Percentiles rank a stretch among this genome's conserved stretches.
Conservation (phyloP, 2,329 filamentous ascomycete genomes). For the Fonsecaea multimorphosa region DNA sequence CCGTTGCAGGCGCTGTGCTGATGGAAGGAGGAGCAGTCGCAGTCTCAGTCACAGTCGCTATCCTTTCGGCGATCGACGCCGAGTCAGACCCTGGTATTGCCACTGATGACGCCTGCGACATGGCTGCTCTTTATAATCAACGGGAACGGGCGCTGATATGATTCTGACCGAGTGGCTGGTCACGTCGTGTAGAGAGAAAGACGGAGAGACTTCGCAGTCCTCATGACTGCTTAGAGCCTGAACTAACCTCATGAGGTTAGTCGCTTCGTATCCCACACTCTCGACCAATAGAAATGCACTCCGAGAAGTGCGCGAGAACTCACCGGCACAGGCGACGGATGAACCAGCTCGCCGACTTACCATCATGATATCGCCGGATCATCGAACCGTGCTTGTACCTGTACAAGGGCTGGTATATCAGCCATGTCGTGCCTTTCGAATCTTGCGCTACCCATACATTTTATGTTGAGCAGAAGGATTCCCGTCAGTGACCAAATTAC, state of each 20-base stretch:
- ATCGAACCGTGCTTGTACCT: neutral
- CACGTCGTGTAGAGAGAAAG: neutral
- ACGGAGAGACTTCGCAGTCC: neutral
- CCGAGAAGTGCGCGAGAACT: constrained; percentile 30
- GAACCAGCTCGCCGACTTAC: constrained; percentile 5
- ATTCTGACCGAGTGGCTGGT: neutral
- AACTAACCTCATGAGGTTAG: neutral
- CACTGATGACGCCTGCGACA: constrained; percentile 3
- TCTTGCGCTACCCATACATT: neutral
- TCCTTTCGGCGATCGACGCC: constrained; percentile 16
- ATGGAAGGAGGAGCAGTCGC: neutral
- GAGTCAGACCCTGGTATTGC: neutral
- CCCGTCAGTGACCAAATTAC: neutral
- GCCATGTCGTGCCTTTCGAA: neutral
- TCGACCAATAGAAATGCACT: neutral
- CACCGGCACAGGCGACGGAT: constrained; percentile 14
- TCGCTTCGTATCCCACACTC: neutral
- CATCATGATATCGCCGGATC: neutral
- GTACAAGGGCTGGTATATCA: neutral
- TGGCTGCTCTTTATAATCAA: neutral
- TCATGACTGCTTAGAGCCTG: neutral
- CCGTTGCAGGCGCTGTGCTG: neutral
- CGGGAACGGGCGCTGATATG: constrained; percentile 2
- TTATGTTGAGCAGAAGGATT: neutral
- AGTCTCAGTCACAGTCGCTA: neutral